phyloP scores from a whole-genome alignment of 306 rosid genomes.

The Cicer yamashitae region DNA sequence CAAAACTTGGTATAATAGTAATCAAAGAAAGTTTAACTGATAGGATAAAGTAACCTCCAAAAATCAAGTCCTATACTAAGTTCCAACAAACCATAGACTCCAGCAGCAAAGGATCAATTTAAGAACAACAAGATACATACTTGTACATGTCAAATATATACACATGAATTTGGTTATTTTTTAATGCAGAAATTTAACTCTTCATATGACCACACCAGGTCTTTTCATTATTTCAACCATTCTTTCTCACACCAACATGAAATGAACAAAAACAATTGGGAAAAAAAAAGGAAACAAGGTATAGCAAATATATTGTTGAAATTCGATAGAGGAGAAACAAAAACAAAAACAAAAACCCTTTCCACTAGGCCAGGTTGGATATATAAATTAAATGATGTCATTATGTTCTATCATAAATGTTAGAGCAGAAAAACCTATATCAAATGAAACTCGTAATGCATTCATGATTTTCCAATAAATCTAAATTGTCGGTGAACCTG shows the following conservation, averaged over 20 bases:
- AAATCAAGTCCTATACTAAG: conserved; percentile 6
- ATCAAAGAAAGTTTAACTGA: conserved; percentile 19
- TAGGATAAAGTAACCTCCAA: conserved; percentile 10
- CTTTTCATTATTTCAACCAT: conserved; percentile 9
- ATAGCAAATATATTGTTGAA: background rate
- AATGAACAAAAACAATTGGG: conserved; percentile 7
- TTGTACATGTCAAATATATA: conserved; percentile 15
- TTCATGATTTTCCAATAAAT: conserved; percentile 5
- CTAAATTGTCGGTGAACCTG: conserved; percentile 8
- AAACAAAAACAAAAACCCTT: background rate
- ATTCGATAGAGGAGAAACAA: background rate
- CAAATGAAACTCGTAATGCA: conserved; percentile 1
- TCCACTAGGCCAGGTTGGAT: background rate
- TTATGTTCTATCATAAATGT: background rate
- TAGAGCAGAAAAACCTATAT: background rate
- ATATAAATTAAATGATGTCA: background rate
- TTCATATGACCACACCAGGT: background rate
- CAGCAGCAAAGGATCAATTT: background rate
- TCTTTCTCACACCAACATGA: conserved; percentile 5
- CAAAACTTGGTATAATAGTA: conserved; percentile 18
- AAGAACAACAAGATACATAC: conserved; percentile 2
- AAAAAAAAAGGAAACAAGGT: background rate
- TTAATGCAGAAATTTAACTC: conserved; percentile 1
- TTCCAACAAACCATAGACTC: conserved; percentile 25
- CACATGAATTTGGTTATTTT: conserved; percentile 22